Base-by-base conservation (phyloP, 177 flowering plant genomes). In the Telopea speciosissima region DNA sequence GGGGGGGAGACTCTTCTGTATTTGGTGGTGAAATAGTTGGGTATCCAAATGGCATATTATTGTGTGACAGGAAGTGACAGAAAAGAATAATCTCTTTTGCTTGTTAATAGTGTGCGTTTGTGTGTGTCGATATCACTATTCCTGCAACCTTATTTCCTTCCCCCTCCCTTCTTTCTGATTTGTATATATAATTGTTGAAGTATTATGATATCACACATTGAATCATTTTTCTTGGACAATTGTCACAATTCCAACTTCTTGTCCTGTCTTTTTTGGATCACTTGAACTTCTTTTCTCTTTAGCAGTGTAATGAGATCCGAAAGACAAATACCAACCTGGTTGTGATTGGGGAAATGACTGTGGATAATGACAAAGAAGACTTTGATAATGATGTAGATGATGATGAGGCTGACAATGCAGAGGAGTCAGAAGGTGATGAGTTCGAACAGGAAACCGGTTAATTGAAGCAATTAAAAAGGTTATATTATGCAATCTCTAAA, bases 361-460 rank as follows among this genome's bases (percentile, higher is more conserved):
- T 69, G 56, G 89, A 88, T 24, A 89, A 88, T 59, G 92, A 87
- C 63, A 91, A 95, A 77, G 99, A 92, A 80, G 98, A 91, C 21
- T 72, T 84, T 60, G 99, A 93, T 66, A 83, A 91, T 72, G 97
- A 90, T 26, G 91, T 86, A n/a, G 97, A 95, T 33, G 99, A 95
- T 56, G 97, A 95, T 72, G 98, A 90, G 72, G 89, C 83, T n/a
- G 98, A 91, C 78, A 87, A 95, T 75, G 96, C 84, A 24, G 99
- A 95, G 63, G 99, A 95, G 78, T 89, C 97, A 7, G 97, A 95
- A 44, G 99, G 92, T 24, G 97, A 91, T 66, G 99, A 95, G 23
- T 91, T 93, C 76, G 98, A 93, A 82, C 97, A 95, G 77, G 98
- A 95, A 84, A 86, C 97, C 49, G 81, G 88, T 69, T 92, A 76